Conservation (phyloP, 176 grass and related monocot genomes). For the Cymbopogon citratus region DNA sequence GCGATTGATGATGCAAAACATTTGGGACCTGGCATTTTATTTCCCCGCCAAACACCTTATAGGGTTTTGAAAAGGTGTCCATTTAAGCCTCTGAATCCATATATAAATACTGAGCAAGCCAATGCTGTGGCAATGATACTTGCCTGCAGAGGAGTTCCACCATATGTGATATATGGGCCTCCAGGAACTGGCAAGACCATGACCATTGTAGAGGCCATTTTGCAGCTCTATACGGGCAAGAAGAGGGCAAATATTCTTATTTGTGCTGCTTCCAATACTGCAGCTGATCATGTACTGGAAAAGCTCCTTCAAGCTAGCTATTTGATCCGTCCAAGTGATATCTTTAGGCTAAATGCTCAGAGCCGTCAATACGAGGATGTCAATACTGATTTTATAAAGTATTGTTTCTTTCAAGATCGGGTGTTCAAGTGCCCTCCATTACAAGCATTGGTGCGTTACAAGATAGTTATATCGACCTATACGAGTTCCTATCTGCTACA, state of each 20-base stretch:
- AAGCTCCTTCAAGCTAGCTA: conserved; percentile 51
- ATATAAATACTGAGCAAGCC: conserved; percentile 71
- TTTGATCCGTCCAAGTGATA: conserved; percentile 53
- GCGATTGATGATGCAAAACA: conserved; percentile 49
- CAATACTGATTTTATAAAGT: conserved; percentile 53
- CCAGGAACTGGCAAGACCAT: conserved; percentile 93
- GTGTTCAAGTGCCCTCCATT: conserved; percentile 77
- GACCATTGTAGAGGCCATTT: conserved; percentile 71
- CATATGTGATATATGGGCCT: conserved; percentile 78
- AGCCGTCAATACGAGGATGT: conserved; percentile 84
- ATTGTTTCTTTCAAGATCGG: conserved; percentile 83
- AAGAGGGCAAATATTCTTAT: conserved; percentile 62
- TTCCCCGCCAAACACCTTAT: conserved; percentile 40
- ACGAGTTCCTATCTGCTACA: conserved; percentile 61
- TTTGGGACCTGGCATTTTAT: conserved; percentile 49
- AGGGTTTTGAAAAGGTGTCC: conserved; percentile 35
- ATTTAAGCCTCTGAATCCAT: conserved; percentile 55
- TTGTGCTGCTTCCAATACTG: conserved; percentile 88
- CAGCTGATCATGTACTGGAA: conserved; percentile 81
- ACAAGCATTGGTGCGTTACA: conserved; percentile 69
- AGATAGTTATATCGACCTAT: conserved; percentile 83
- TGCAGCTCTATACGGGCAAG: conserved; percentile 65
- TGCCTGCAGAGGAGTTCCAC: conserved; percentile 62
- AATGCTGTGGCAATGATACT: conserved; percentile 77
- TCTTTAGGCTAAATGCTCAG: conserved; percentile 81